Evolutionary conservation across 805 yeast species (phyloP), one percentile per base, ranked within the genome.

Genomic region (Zygotorulaspora danielsina): DNA sequence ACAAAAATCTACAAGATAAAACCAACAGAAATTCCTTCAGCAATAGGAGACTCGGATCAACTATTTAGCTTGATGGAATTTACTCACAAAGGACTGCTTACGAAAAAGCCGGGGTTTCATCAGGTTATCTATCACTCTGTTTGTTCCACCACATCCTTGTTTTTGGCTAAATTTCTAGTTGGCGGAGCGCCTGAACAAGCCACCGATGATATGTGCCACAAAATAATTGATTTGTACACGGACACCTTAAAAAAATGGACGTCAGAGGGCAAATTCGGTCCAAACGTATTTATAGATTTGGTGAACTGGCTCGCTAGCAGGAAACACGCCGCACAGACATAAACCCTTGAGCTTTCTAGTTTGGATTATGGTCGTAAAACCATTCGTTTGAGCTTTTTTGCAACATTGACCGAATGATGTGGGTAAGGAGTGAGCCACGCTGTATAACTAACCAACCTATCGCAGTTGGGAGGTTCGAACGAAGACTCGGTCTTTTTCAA

Each of bases 251-350:
- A 76, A 47, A 50, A 54, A 13, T 88, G 96, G 96, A 71, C 79
- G 34, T 11, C 16, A 6, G 28, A 42, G 27, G 55, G 59, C 20
- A 59, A 54, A 41, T 57, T 53, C 38, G 51, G 54, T n/a, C 36
- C 51, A 3, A 52, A 44, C 27, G 19, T 84, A 53, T 87, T 84
- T 57, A 72, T 78, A 48, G 96, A 88, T 51, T 76, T 86, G 45
- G 73, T 84, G 54, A 87, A 87, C 63, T 89, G 93, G 89, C 57
- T 83, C 31, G 71, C 70, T 46, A 66, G 83, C n/a, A 72, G 72
- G 52, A 69, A 73, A 45, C 41, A 58, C 35, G 25, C 41, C 25
- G 19, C 29, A 18, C 29, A 36, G 12, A 19, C 32, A 19, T 31
- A 32, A 39, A 27, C 11, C 21, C 33, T 28, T 28, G 33, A 19